Base-by-base conservation (phyloP, 78 protist species). In the Dictyostelium citrinum region DNA sequence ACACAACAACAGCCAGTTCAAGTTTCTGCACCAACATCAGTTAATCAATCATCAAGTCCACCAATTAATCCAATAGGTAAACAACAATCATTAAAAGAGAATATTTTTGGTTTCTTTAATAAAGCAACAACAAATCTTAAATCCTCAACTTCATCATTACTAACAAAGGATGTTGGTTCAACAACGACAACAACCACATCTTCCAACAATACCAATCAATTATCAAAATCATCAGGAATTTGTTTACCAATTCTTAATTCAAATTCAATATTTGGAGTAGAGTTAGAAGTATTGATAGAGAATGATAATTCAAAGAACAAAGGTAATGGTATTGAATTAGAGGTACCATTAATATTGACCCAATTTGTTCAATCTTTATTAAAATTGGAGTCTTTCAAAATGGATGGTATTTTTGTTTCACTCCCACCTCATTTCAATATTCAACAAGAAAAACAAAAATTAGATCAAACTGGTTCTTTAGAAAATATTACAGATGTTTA, bases 71-170 rank as follows among this genome's bases (percentile, higher is more conserved):
- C 90, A 31, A 2, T 35, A 11, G 64, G 16, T 45, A 58, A 58
- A 12, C 33, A 29, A 46, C n/a, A 33, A 51, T 39, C 91, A 5
- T 33, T 76, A 8, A 78, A 78, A 45, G 84, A 79, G 1, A 88
- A 67, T 67, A 45, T 88, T 20, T 45, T 88, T 67, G 93, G 93
- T 7, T 88, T 88, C 81, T 88, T 88, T 79, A 78, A 78, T 49
- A 88, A 85, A 3, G 82, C 81, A 60, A 67, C 64, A 2, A 82
- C 45, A 11, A 82, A 68, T 68, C 41, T 68, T 31, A 68, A 68
- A 68, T 68, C 90, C 2, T 68, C 90, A 67, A 41, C 90, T 3
- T n/a, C 71, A 16, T 16, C 39, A 33, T 33, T 70, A 70, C n/a
- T 45, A 41, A 24, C 45, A 37, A 45, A 45, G 24, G 82, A 39